Percentiles rank a stretch among this genome's conserved stretches.
These are phyloP conservation scores for Taphrina betulina DNA, from an alignment of 1,139 yeast genomes.

Conservation along the genomic window DNA sequence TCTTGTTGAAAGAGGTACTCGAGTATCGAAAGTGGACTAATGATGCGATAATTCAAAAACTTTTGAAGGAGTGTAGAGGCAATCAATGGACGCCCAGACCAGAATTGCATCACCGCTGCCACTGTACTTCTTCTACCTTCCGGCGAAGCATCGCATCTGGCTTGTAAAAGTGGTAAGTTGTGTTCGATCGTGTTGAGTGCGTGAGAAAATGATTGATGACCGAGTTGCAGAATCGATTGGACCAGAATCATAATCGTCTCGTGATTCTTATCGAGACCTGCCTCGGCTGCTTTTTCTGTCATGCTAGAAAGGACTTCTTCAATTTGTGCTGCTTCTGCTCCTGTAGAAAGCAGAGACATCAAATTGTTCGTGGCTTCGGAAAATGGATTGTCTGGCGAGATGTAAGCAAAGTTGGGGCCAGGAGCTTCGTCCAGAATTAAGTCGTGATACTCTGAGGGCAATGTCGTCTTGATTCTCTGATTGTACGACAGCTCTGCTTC, in stretches of 20 bases:
- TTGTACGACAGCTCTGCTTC: constrained; percentile 76
- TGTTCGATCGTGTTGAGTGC: constrained; percentile 68
- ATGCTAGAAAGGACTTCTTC: constrained; percentile 45
- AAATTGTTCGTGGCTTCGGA: constrained; percentile 40
- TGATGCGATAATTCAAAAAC: constrained; percentile 50
- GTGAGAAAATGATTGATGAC: constrained; percentile 86
- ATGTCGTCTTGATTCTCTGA: constrained; percentile 67
- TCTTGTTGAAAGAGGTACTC: constrained; percentile 37
- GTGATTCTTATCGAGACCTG: constrained; percentile 29
- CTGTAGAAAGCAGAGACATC: constrained; percentile 41
- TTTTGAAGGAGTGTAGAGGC: constrained; percentile 53
- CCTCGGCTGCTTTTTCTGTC: constrained; percentile 41
- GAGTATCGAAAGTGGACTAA: constrained; percentile 37
- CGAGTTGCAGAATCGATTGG: constrained; percentile 75
- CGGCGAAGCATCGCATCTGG: constrained; percentile 49
- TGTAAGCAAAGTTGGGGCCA: constrained; percentile 49
- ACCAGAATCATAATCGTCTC: constrained; percentile 50
- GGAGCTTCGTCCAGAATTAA: constrained; percentile 52
- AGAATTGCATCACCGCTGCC: constrained; percentile 47
- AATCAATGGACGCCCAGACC: constrained; percentile 57
- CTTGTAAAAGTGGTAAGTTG: constrained; percentile 54
- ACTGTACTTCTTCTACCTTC: constrained; percentile 46
- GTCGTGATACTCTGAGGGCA: constrained; percentile 69
- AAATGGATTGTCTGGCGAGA: constrained; percentile 42
- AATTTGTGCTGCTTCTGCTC: constrained; percentile 44